Evolutionary conservation across 2,329 filamentous ascomycete species (phyloP), one percentile per base, ranked within the genome.

Genomic region (Sordariomycetes sp.): DNA sequence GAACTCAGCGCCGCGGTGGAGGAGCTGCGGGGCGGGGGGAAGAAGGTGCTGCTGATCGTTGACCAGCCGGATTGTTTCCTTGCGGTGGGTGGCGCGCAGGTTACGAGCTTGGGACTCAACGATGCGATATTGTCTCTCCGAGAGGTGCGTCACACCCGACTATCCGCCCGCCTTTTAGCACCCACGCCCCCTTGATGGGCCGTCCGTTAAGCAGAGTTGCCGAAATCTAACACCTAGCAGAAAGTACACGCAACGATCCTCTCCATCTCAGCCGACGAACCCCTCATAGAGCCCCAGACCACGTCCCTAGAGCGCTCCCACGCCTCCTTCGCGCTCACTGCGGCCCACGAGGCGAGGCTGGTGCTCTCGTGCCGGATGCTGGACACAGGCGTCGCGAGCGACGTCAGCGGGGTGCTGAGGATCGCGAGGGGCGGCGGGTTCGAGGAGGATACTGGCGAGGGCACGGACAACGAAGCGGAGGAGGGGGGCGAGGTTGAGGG

Each of bases 331-430:
- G 71, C 87, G 22, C 74, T 90, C 39, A 80, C 80, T 6, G 71
- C 86, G 61, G 87, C 86, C n/a, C 90, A 96, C 67, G 78, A 82
- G 63, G 89, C 90, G 10, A 72, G 80, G n/a, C 75, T 80, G 61
- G 78, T 92, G 3, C 71, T 95, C 64, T 82, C 87, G 60, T 72
- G 94, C 59, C 77, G 91, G 56, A 78, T 85, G 65, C 70, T 97
- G 60, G 90, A 95, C 65, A 95, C 90, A 0, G 92, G 92, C 0
- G 84, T 85, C n/a, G 91, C 92, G 61, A 85, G 80, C 67, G 92
- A 96, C 70, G 89, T 97, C 35, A 95, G 89, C 70, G 92, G 92
- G 2, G 90, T 96, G 51, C 65, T 96, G 61, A 80, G 90, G 62
- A 76, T 94, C 54, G 91, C 87, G 20, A 76, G 77, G 52, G 84